Conservation (phyloP, 2,329 filamentous ascomycete species). For the Claviceps pusilla region DNA sequence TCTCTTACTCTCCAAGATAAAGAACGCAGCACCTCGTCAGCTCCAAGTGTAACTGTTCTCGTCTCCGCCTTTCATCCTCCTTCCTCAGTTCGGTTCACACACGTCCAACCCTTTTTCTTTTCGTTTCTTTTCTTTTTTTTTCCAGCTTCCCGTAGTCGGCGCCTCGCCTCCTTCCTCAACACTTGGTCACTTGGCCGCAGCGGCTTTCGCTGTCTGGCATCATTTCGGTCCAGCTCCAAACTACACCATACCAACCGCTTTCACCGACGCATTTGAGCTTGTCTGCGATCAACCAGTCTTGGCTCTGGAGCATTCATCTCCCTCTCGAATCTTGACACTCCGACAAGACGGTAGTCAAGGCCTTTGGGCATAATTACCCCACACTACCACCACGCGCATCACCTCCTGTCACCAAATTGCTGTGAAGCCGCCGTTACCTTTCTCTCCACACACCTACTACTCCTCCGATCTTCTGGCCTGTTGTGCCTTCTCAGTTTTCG, state of each 20-base stretch:
- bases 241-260: neutral
- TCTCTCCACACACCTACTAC: neutral
- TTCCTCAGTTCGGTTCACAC: neutral
- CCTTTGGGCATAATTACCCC: neutral
- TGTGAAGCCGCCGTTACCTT: neutral
- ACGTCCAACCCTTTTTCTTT: neutral
- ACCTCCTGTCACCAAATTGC: neutral
- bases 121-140: neutral
- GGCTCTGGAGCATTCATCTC: neutral
- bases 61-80: neutral
- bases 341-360: neutral
- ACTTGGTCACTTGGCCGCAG: neutral
- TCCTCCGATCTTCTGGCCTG: neutral
- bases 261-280: neutral
- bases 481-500: neutral
- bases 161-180: neutral
- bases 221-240: neutral
- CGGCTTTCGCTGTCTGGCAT: neutral
- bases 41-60: neutral
- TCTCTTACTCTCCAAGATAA: neutral
- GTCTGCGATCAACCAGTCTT: neutral
- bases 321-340: neutral
- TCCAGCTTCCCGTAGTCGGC: constrained; percentile 4
- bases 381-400: neutral
- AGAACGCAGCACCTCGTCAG: neutral